Base-by-base conservation (phyloP, 116 monocot genomes). In the Zostera marina region DNA sequence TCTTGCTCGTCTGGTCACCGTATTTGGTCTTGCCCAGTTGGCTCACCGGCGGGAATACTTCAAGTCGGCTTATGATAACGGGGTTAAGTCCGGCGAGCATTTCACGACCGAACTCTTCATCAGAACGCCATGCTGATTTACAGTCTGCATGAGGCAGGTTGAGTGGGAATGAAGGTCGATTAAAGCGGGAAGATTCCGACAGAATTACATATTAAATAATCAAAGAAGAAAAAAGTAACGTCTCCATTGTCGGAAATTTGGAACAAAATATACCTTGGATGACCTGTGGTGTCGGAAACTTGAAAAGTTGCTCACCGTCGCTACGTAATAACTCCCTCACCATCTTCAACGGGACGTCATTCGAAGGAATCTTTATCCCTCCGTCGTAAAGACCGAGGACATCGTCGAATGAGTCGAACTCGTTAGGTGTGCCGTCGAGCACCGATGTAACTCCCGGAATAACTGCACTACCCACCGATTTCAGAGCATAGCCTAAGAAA, bases 391-490 rank as follows among this genome's bases (percentile, higher is more conserved):
- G 58, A 22, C 66, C 40, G 26, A 76, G 55, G 20, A 74, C 56
- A 42, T 84, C 84, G 41, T 84, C 53, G 59, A 84, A 80, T 1
- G 84, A 77, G 46, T 84, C 79, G 47, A 84, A 84, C 71, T 85
- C 85, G 21, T 61, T 69, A 1, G 77, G 77, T 0, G 72, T 80
- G 25, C 11, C 13, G 23, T 80, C 77, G 47, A 74, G 32, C 16
- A 77, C 3, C 8, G 74, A 46, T 41, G 53, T 51, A 16, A 85
- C 38, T 10, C 15, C 56, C 2, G 80, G 80, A 3, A 77, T 42
- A n/a, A 84, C 39, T 11, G 71, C 38, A 51, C 74, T 61, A 8
- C 19, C 45, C 13, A 84, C 12, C 0, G 80, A 41, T 68, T 84
- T 79, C 53, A 84, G 53, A 0, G 77, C 70, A 54, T 84, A 80